phyloP scores from a whole-genome alignment of 169 alveolate genomes.

The Perkinsus chesapeaki region DNA sequence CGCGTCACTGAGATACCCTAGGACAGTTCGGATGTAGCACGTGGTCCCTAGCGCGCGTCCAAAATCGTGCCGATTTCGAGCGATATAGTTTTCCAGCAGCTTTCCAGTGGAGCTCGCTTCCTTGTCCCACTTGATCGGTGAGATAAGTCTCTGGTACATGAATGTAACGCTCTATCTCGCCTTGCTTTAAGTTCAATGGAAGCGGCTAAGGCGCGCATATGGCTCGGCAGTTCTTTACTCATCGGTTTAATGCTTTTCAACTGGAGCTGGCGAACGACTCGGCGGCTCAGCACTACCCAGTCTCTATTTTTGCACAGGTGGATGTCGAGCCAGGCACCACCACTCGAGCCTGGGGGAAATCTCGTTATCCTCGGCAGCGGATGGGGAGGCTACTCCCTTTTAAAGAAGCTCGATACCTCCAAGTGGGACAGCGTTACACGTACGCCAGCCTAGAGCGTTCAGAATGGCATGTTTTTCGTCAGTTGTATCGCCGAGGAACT shows the following conservation, averaged over 20 bases:
- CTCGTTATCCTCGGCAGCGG: not conserved
- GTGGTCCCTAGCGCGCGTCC: too few relatives aligned
- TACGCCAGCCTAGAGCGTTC: not conserved
- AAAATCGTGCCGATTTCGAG: too few relatives aligned
- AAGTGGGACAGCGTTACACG: not conserved
- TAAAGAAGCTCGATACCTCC: not conserved
- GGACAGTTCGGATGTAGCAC: too few relatives aligned
- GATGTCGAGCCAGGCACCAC: not conserved
- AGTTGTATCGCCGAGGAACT: not conserved
- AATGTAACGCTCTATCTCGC: too few relatives aligned
- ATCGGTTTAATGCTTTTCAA: not conserved
- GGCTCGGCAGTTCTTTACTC: not conserved
- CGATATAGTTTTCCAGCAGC: too few relatives aligned
- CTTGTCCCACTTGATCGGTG: too few relatives aligned
- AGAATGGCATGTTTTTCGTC: not conserved
- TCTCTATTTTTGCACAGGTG: not conserved
- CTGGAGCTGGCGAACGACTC: not conserved
- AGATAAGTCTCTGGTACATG: too few relatives aligned
- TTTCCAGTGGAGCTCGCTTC: too few relatives aligned
- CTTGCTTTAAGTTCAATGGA: too few relatives aligned
- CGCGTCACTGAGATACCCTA: too few relatives aligned
- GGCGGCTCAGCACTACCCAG: not conserved
- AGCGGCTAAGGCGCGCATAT: too few relatives aligned
- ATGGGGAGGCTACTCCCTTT: constrained; percentile 1
- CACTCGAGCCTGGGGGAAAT: not conserved